Evolutionary conservation across 2,329 filamentous ascomycete species (phyloP).

Genomic region (Fusarium stilboides): DNA sequence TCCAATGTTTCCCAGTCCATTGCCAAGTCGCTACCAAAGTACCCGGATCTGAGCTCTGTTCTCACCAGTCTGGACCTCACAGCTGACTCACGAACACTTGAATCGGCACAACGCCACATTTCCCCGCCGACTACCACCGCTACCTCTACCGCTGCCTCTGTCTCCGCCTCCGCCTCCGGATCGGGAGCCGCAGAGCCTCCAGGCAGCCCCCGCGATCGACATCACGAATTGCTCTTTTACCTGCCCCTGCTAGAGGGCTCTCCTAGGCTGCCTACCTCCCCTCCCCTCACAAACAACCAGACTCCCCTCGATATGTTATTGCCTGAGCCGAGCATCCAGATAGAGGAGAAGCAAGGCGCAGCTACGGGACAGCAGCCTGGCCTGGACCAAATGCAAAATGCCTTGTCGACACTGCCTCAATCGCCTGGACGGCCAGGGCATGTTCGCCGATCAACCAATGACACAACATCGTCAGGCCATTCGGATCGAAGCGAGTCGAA

Average conservation of each 20-base stretch:
- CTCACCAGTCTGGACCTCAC: conserved; percentile 55
- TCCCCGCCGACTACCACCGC: conserved; percentile 50
- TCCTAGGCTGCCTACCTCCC: conserved; percentile 43
- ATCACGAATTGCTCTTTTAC: conserved; percentile 75
- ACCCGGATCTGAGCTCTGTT: conserved; percentile 61
- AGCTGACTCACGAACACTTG: conserved; percentile 56
- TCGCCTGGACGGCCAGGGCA: conserved; percentile 54
- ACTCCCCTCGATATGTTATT: conserved; percentile 44
- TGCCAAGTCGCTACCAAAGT: conserved; percentile 60
- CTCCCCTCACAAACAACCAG: conserved; percentile 39
- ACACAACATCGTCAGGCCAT: conserved; percentile 64
- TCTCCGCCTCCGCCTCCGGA: conserved; percentile 46
- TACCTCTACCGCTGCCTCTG: conserved; percentile 30
- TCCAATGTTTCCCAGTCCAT: conserved; percentile 64
- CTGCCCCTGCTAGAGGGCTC: conserved; percentile 72
- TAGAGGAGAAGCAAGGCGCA: conserved; percentile 44
- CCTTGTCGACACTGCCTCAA: conserved; percentile 37
- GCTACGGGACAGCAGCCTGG: conserved; percentile 43
- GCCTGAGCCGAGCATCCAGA: conserved; percentile 48
- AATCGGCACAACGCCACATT: conserved; percentile 53
- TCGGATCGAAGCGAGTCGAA: conserved; percentile 69
- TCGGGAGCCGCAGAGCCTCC: conserved; percentile 53
- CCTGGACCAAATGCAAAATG: conserved; percentile 33
- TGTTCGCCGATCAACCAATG: conserved; percentile 61
- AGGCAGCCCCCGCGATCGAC: conserved; percentile 67